Percentiles rank a stretch among this genome's conserved stretches.
These are phyloP conservation scores for Dryadomyces quercivorus DNA, from an alignment of 2,329 filamentous ascomycete genomes.

Conservation along the genomic window DNA sequence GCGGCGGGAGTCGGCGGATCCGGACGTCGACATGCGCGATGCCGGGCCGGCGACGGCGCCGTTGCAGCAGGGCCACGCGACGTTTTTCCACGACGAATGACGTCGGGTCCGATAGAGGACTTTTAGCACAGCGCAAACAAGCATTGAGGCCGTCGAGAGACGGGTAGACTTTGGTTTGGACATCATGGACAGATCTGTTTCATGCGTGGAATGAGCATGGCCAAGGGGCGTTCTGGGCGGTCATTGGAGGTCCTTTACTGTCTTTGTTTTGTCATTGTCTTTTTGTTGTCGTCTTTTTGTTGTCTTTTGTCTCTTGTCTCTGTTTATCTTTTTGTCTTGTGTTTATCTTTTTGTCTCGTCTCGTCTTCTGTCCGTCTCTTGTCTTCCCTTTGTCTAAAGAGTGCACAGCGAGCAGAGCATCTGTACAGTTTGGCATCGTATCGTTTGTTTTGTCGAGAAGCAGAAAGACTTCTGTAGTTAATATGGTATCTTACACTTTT, in stretches of 20 bases:
- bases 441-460: no score
- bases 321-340: not conserved
- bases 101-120: not conserved
- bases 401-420: not conserved
- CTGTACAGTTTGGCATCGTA: not conserved
- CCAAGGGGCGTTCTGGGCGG: constrained; percentile 5
- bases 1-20: constrained; percentile 22
- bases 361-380: not conserved
- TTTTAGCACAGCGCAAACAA: not conserved
- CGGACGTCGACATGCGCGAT: constrained; percentile 45
- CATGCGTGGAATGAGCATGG: constrained; percentile 6
- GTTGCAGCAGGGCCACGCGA: constrained; percentile 31
- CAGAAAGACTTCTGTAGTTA: no score
- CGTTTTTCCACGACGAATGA: constrained; percentile 34
- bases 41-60: constrained; percentile 43
- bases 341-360: not conserved
- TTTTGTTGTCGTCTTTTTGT: constrained; percentile 1
- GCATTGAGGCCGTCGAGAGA: not conserved
- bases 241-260: not conserved
- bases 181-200: not conserved
- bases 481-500: not conserved
- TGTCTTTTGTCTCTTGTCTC: not conserved
- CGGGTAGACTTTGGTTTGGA: not conserved
- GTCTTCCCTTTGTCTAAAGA: not conserved
- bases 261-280: not conserved